Conservation (phyloP, 257 asterid species). For the Solanum boliviense region DNA sequence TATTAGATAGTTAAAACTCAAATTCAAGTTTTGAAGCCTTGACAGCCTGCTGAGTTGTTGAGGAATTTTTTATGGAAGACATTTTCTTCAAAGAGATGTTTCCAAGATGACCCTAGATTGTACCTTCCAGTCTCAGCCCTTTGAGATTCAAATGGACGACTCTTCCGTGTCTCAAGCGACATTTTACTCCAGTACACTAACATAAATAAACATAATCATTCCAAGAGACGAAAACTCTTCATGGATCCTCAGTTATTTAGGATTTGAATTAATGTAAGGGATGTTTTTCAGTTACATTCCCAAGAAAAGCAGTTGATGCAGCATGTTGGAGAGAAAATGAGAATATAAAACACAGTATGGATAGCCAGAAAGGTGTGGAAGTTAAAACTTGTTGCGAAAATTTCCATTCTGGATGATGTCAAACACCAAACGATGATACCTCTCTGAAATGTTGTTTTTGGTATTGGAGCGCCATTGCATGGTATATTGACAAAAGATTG, state of each 20-base stretch:
- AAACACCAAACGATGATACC: neutral
- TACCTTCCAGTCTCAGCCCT: constrained; percentile 13
- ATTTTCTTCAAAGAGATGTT: constrained; percentile 2
- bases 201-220: constrained; percentile 8
- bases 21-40: constrained; percentile 7
- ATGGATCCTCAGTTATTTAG: too few species aligned
- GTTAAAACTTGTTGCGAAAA: too few species aligned
- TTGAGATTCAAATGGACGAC: constrained; percentile 11
- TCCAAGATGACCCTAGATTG: constrained; percentile 7
- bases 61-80: constrained; percentile 9
- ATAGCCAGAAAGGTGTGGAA: too few species aligned
- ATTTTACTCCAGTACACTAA: constrained; percentile 35
- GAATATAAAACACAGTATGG: too few species aligned
- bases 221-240: too few species aligned
- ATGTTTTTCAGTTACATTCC: too few species aligned
- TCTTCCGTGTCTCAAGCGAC: neutral
- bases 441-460: neutral
- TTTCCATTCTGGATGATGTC: too few species aligned
- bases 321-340: too few species aligned
- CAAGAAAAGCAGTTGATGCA: neutral
- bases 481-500: neutral
- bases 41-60: constrained; percentile 17
- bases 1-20: constrained; percentile 20
- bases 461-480: neutral
- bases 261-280: too few species aligned